Conservation (phyloP, 257 asterid species). For the Plantago ovata region DNA sequence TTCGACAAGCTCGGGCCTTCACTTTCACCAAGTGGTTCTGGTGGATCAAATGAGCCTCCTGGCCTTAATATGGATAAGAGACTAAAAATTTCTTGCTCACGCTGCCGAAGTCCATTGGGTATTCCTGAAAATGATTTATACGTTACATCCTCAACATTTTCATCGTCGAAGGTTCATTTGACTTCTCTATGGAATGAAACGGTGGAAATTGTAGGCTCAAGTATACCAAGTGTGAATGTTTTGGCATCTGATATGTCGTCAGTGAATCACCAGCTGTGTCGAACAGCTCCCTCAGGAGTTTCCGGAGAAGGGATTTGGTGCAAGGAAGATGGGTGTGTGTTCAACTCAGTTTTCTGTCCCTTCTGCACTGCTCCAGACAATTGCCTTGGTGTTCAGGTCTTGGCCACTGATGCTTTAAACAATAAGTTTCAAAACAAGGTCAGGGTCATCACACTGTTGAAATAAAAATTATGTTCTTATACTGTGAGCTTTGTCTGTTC, state of each 20-base stretch:
- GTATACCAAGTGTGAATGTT: constrained; percentile 49
- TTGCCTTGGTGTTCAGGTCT: constrained; percentile 84
- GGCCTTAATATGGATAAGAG: constrained; percentile 38
- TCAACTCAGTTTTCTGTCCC: constrained; percentile 67
- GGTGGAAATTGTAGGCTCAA: constrained; percentile 27
- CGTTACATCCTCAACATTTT: constrained; percentile 43
- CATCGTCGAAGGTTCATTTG: constrained; percentile 70
- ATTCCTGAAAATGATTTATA: constrained; percentile 47
- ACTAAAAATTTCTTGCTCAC: constrained; percentile 56
- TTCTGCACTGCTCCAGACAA: constrained; percentile 46
- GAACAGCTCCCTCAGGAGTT: constrained; percentile 33
- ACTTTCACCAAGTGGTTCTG: constrained; percentile 28
- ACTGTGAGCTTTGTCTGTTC: constrained; percentile 3
- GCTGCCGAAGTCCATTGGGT: constrained; percentile 66
- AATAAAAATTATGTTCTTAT: constrained; percentile 11
- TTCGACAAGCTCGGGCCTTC: constrained; percentile 17
- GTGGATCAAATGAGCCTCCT: constrained; percentile 29
- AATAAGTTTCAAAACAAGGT: constrained; percentile 75
- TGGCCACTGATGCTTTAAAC: constrained; percentile 80
- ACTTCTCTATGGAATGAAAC: constrained; percentile 44
- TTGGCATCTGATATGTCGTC: constrained; percentile 47
- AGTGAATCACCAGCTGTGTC: constrained; percentile 45
- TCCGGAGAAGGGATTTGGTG: constrained; percentile 86
- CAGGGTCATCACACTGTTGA: constrained; percentile 11
- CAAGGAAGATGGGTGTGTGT: constrained; percentile 95